These are phyloP conservation scores for Cadophora sp. DNA, from an alignment of 2,329 filamentous ascomycete genomes.

Conservation along the genomic window DNA sequence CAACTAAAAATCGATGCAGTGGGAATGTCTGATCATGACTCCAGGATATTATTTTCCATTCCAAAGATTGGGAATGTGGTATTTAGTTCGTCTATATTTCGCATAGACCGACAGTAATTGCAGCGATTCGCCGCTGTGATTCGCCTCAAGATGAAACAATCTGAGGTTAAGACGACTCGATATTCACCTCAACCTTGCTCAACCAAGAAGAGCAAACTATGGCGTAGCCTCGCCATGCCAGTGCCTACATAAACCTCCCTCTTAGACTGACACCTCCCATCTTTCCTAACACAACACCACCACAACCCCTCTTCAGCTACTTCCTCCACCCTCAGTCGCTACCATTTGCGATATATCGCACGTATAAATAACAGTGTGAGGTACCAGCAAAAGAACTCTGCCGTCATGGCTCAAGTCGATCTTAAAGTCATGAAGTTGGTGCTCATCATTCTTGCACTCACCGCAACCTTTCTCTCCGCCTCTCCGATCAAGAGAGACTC, in stretches of 20 bases:
- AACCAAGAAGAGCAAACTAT: background rate
- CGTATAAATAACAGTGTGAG: too few species aligned
- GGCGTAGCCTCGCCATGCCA: background rate
- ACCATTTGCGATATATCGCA: background rate
- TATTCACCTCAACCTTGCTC: too few species aligned
- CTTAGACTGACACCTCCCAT: background rate
- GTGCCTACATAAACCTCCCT: background rate
- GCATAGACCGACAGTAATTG: too few species aligned
- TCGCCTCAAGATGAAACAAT: too few species aligned
- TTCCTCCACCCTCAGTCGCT: background rate
- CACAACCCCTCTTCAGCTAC: background rate
- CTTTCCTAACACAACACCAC: background rate
- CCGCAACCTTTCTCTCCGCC: background rate
- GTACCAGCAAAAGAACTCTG: background rate
- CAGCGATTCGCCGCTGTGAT: too few species aligned
- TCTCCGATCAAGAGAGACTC: background rate
- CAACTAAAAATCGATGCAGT: too few species aligned
- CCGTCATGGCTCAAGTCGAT: background rate
- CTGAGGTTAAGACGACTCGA: too few species aligned
- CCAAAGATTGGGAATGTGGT: too few species aligned
- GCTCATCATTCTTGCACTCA: background rate
- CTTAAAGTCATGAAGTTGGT: background rate
- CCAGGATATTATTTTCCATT: too few species aligned
- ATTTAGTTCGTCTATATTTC: too few species aligned
- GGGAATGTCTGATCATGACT: too few species aligned